Base-by-base conservation (phyloP, 345 rosid genomes). In the Citrus reticulata region DNA sequence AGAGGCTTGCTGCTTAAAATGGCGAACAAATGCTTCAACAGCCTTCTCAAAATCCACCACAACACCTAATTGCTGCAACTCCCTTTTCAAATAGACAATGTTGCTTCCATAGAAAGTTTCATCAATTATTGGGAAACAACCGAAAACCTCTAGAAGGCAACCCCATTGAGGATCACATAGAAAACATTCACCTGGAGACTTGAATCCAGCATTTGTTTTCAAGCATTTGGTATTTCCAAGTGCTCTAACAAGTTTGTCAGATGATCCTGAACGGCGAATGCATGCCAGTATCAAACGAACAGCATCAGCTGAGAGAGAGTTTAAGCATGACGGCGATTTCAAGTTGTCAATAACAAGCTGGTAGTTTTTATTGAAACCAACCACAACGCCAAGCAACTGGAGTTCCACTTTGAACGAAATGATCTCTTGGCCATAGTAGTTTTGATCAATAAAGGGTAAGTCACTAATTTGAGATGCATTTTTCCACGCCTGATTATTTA, bases 101-200 rank as follows among this genome's bases (percentile, higher is more conserved):
- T 0, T 77, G 49, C 78, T 46, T 40, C 91, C 89, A 63, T 92
- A 91, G 79, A 88, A 85, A 4, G 6, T 77, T 20, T 51, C 40
- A n/a, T 88, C 88, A 3, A 93, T 73, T 39, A 91, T 19, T 3
- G 95, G 87, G 66, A 90, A 86, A 78, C 80, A 68, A 49, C 72
- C 68, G 68, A 92, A 90, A 66, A 93, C 86, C 25, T 84, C 76
- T 0, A 92, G 77, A 78, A 93, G 87, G 64, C 85, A 81, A 46
- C 89, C 87, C 93, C 93, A 89, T 55, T 86, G 88, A 11, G 83
- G 83, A 80, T 92, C 87, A 58, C 76, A 59, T 81, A 88, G 77
- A 86, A 87, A 93, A 76, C 97, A 86, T 1, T 89, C 91, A 13
- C 73, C 63, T 0, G 97, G 92, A 10, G 55, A 8, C 79, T 72